Base-by-base conservation (phyloP, 768 basidiomycete genomes). In the Rossbeevera mucosa region DNA sequence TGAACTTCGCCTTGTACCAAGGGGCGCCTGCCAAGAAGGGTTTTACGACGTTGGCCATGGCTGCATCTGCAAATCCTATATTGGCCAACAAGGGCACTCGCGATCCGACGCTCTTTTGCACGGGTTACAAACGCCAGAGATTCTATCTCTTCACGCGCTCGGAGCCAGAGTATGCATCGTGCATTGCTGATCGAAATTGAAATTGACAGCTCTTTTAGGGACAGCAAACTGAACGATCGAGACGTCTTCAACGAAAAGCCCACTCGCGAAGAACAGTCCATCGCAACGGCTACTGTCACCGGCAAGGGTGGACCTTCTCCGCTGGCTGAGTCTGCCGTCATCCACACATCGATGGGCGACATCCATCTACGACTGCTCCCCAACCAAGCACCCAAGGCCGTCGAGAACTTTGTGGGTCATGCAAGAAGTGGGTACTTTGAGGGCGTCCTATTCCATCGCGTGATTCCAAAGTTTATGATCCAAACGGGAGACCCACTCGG, bases 171-270 rank as follows among this genome's bases (percentile, higher is more conserved):
- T 94, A 74, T 41, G 89, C 29, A 9, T 16, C 6, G 18, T 24
- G 45, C 41, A n/a, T 28, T 38, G 44, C 18, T 20, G 36, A 38
- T 38, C 18, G 12, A 21, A n/a, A 48, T 50, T 16, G 21, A 40
- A 5, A 44, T 45, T 31, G 41, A 52, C 13, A 14, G 28, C 22
- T 44, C 41, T 21, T 14, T 22, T 22, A 94, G 90, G 67, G 91
- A 94, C 58, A 84, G 78, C 65, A 94, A 91, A 70, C 81, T 82
- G 2, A 83, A 83, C 26, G 95, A 98, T 58, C 86, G 96, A 52
- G 96, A 99, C 60, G 86, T 99, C 50, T 98, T 97, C 81, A 99
- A 99, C 69, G 96, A 99, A 71, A 81, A 88, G 43, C 96, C 96
- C 2, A 98, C 95, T 1, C 81, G 94, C 47, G 96, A 98, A 66